Base-by-base conservation (phyloP, 495 filamentous ascomycete genomes). In the Annulohypoxylon maeteangense region DNA sequence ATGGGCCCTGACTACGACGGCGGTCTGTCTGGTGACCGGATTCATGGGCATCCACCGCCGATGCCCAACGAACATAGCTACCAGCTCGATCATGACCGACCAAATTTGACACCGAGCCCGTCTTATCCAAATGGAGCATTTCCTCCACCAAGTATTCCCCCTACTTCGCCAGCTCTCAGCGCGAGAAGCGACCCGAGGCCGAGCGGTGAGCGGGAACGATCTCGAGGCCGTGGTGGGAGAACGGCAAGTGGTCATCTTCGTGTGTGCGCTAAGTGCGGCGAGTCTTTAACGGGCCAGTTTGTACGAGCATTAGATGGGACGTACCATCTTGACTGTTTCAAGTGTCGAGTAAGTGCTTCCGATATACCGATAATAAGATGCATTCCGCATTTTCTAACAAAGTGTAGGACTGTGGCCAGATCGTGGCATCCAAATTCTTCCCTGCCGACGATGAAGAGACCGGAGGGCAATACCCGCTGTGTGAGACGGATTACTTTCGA, bases 351-450 rank as follows among this genome's bases (percentile, higher is more conserved):
- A 86, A 83, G 92, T 86, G 38, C 29, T 48, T 23, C 44, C 36
- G 44, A 36, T 36, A 23, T 16, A 38, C 22, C 38, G 16, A 25
- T 56, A 22, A 42, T 31, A 38, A 44, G 44, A 14, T 61, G 29
- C 40, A 51, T 38, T 53, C 12, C 44, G 31, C 75, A 45, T 67
- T n/a, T n/a, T n/a, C 76, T 65, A n/a, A 62, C 47, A 68, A 53
- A 57, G 45, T 68, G 20, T 72, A 99, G 95, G 96, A 99, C 78
- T 99, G 96, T 70, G 93, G 91, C 48, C 89, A 97, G 79, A 94
- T 97, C 61, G 96, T 99, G 27, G 95, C 96, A 16, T 97, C 94
- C 25, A 98, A 98, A 75, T 99, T 98, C 84, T 99, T 99, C 79
- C 95, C 96, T 2, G 90, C 96, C 3, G 94, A 97, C 70, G 93